Percentiles rank a stretch among this genome's conserved stretches.
phyloP scores from a whole-genome alignment of 2,329 filamentous ascomycete species.

The Pyrenophora graminea region DNA sequence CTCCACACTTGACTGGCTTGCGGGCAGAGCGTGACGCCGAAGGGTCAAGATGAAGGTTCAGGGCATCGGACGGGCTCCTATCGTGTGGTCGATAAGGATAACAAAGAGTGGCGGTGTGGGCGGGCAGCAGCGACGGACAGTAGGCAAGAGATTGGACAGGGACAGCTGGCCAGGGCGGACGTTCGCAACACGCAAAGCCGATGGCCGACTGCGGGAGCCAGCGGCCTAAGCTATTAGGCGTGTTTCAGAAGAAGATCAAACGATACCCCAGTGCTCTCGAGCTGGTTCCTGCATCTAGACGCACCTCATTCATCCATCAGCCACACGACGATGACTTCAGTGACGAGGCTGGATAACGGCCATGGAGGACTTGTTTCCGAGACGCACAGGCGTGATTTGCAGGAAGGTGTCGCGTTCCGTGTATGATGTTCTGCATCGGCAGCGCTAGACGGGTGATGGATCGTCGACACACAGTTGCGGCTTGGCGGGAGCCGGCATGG shows the following conservation, averaged over 20 bases:
- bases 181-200: slow-evolving; percentile 20
- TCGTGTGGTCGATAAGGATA: slow-evolving; percentile 13
- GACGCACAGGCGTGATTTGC: slow-evolving; percentile 18
- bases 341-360: slow-evolving; percentile 21
- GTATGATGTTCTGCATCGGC: slow-evolving; percentile 18
- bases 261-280: slow-evolving; percentile 39
- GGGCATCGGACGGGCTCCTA: slow-evolving; percentile 6
- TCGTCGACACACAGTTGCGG: background rate
- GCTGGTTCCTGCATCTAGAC: slow-evolving; percentile 45
- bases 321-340: slow-evolving; percentile 25
- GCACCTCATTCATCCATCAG: slow-evolving; percentile 27
- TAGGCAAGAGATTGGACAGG: slow-evolving; percentile 10
- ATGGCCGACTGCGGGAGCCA: too few species aligned
- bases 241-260: slow-evolving; percentile 48
- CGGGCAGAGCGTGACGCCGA: slow-evolving; percentile 39
- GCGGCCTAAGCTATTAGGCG: slow-evolving; percentile 10
- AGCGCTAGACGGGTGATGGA: background rate
- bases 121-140: background rate
- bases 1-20: slow-evolving; percentile 34
- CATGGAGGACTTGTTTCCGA: slow-evolving; percentile 19
- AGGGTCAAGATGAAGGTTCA: slow-evolving; percentile 9
- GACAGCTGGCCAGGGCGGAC: slow-evolving; percentile 1
- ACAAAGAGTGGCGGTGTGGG: slow-evolving; percentile 2
- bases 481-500: background rate
- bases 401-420: slow-evolving; percentile 8